Evolutionary conservation across 2,329 filamentous ascomycete genomes (phyloP).

Genomic region (Colletotrichum lentis): DNA sequence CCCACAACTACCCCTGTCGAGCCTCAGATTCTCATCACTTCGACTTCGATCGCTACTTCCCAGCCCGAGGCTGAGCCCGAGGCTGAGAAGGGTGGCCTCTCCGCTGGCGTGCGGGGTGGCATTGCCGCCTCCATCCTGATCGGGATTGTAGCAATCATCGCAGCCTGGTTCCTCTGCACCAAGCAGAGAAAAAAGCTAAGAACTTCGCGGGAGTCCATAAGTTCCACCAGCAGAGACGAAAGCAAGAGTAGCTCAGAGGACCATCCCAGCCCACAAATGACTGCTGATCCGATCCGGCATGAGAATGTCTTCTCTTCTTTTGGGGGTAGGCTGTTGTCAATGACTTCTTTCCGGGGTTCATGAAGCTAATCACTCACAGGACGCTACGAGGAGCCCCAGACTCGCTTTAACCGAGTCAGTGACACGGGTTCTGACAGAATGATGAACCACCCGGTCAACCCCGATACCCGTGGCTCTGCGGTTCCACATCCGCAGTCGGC

Average conservation of each 20-base stretch:
- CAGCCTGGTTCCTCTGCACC: conserved; percentile 39
- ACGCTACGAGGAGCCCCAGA: conserved; percentile 35
- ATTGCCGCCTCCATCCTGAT: conserved; percentile 20
- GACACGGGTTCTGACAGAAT: conserved; percentile 23
- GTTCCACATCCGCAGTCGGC: not conserved
- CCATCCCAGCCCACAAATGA: conserved; percentile 41
- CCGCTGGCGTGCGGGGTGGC: conserved; percentile 15
- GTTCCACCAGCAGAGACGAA: conserved; percentile 34
- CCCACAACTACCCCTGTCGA: not conserved
- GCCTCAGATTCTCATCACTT: not conserved
- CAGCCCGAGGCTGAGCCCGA: not conserved
- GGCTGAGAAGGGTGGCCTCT: not conserved
- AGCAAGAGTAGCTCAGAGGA: conserved; percentile 42
- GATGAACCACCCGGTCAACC: conserved; percentile 36
- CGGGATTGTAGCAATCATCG: conserved; percentile 32
- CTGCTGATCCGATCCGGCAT: conserved; percentile 43
- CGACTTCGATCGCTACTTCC: conserved; percentile 13
- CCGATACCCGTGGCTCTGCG: conserved; percentile 13
- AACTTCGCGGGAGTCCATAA: conserved; percentile 15
- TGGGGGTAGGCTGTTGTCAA: conserved; percentile 49
- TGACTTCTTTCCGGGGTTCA: too few species aligned
- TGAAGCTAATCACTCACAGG: conserved; percentile 26
- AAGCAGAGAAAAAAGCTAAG: conserved; percentile 33
- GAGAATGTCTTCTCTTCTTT: conserved; percentile 55
- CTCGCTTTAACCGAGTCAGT: conserved; percentile 33